Base-by-base conservation (phyloP, 1,284 basidiomycete species). In the Boletellus deceptivus region DNA sequence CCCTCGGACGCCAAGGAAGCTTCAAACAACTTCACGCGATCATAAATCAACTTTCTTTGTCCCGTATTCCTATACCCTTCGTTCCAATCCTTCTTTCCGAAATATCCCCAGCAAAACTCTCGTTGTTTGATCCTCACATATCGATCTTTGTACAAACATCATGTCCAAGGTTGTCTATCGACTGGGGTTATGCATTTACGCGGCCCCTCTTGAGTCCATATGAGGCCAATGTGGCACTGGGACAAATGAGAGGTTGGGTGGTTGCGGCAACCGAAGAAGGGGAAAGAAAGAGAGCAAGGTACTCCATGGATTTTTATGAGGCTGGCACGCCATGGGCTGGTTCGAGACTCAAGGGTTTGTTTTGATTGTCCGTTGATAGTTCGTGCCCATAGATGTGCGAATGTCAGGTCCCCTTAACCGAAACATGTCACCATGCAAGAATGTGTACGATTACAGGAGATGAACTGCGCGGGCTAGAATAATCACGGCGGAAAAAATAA, bases 241-340 rank as follows among this genome's bases (percentile, higher is more conserved):
- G 93, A 2, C 77, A 80, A 56, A 75, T 82, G 16, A 70, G 72
- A 17, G 84, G 83, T 27, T 91, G 89, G 89, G 79, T 77, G 70
- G 71, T 74, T 18, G 71, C 71, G 48, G 48, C 52, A 36, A 52
- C 51, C 57, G 54, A 72, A 64, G 66, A 65, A 50, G 59, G 63
- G 35, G 61, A 58, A 54, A 59, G 24, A 49, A 64, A 57, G 55
- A 68, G 72, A 27, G 77, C 74, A 31, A 70, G 69, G 31, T 99
- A 99, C 71, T 89, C 93, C 1, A 99, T 99, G 96, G 92, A 99
- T 71, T 99, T 98, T 68, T 99, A 98, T 63, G 80, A 82, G 40
- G 83, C 86, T 13, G 87, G 86, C 5, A 87, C 79, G 59, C 80
- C 79, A 2, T 88, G 86, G 91, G 88, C 84, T 10, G 64, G 76